Conservation (phyloP, 257 asterid genomes). For the Vinca minor region DNA sequence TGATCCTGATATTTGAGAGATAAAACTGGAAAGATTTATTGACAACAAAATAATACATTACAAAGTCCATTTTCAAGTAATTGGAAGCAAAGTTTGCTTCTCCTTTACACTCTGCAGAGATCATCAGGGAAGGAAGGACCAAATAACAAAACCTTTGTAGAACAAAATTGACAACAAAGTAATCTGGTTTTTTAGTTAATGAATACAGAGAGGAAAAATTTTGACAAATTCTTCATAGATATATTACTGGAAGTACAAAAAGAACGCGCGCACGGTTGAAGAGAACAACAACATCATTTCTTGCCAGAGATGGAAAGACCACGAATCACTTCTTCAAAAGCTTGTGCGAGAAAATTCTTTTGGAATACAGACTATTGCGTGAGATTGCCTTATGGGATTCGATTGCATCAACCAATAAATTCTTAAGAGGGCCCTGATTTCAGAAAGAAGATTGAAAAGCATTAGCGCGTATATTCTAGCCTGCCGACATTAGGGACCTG, state of each 20-base stretch:
- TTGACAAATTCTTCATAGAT: neutral
- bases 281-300: slow-evolving; percentile 27
- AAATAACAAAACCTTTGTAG: too few relatives aligned
- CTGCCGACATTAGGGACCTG: neutral
- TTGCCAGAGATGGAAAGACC: slow-evolving; percentile 4
- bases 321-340: slow-evolving; percentile 25
- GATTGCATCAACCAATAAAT: slow-evolving; percentile 47
- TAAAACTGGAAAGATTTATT: neutral
- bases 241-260: too few relatives aligned
- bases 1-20: neutral
- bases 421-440: slow-evolving; percentile 54
- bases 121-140: too few relatives aligned
- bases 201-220: neutral
- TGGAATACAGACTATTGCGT: slow-evolving; percentile 70
- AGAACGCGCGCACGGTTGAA: too few relatives aligned
- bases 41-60: slow-evolving; percentile 20
- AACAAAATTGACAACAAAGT: slow-evolving; percentile 16
- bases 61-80: slow-evolving; percentile 9
- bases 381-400: slow-evolving; percentile 62
- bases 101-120: too few relatives aligned
- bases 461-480: slow-evolving; percentile 1
- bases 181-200: too few relatives aligned
- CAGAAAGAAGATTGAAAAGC: slow-evolving; percentile 10
- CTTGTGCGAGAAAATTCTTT: slow-evolving; percentile 78
- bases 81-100: neutral